A percentile compares a stretch with the other conserved stretches of the same genome.
Evolutionary conservation across 768 basidiomycete species (phyloP).

Genomic region (Lentinula sp.): DNA sequence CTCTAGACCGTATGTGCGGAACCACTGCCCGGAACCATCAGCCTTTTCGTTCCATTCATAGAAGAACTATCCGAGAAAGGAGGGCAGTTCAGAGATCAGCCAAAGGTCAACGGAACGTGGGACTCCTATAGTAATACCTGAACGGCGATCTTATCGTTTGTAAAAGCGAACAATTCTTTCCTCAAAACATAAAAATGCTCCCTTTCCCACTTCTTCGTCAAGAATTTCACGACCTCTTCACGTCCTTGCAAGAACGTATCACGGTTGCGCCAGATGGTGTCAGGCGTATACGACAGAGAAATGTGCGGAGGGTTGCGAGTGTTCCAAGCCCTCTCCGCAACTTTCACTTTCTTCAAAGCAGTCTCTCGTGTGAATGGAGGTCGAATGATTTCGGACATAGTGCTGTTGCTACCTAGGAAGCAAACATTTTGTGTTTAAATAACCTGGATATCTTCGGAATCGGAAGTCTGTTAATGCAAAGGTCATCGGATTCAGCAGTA

Average conservation of each 20-base stretch:
- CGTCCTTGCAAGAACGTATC: conserved; percentile 40
- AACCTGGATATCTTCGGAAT: not conserved
- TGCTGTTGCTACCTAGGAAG: not conserved
- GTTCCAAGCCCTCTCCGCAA: conserved; percentile 48
- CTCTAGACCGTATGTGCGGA: conserved; percentile 41
- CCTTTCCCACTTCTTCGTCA: conserved; percentile 44
- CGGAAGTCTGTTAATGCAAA: not conserved
- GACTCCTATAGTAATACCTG: conserved; percentile 25
- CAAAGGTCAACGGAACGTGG: not conserved
- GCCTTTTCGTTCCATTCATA: conserved; percentile 42
- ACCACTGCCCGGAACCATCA: conserved; percentile 32
- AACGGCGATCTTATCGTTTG: conserved; percentile 48
- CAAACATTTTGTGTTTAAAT: not conserved
- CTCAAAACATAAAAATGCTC: conserved; percentile 45
- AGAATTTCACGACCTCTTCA: conserved; percentile 36
- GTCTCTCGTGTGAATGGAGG: conserved; percentile 22
- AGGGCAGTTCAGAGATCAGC: not conserved
- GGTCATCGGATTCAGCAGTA: not conserved
- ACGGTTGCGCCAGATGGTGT: conserved; percentile 53
- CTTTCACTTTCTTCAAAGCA: conserved; percentile 39
- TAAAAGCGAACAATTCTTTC: conserved; percentile 50
- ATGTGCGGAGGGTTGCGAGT: conserved; percentile 28
- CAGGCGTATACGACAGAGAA: conserved; percentile 42
- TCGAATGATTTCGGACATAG: not conserved
- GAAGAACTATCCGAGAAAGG: conserved; percentile 22